Evolutionary conservation across 1,284 basidiomycete genomes (phyloP), one percentile per base, ranked within the genome.

Genomic region (Schizophyllum amplum): DNA sequence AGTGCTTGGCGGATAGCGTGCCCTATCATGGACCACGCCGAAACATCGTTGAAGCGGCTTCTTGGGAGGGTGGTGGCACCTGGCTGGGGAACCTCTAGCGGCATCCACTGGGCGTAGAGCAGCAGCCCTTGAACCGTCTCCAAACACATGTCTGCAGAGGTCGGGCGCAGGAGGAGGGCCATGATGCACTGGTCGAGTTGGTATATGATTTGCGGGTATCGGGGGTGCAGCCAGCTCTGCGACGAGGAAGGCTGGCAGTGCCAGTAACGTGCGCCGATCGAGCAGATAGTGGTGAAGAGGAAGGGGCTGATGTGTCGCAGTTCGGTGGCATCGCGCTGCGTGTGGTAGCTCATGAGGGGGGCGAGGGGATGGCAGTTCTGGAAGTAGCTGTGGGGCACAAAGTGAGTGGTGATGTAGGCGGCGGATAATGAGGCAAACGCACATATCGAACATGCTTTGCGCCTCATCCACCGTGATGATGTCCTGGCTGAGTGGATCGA

Each of bases 71-170:
- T 42, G 22, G 9, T 33, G 20, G 54, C 9, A 15, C 42, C 22
- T 24, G 54, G 11, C 22, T 9, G 15, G 24, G 51, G 25, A 17
- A 46, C 47, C 24, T 58, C 57, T 11, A 58, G 52, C 11, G 57
- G 57, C 55, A 57, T 57, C 55, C 55, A 57, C 25, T 57, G 55
- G 5, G 46, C 51, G 25, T 57, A 57, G 5, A 58, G 47, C 24
- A 58, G 54, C n/a, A 58, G 33, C n/a, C 54, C 53, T 26, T 58
- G 57, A 4, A 58, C 48, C 6, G 57, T 46, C 51, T 58, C 57
- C 15, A 58, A 23, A 26, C 25, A 27, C 54, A 58, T 58, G 20
- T 54, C 53, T 33, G 57, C 22, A n/a, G 54, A 22, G 15, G 53
- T 42, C 11, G 57, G 54, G 20, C 54, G 46, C 17, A 58, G 54